Evolutionary conservation across 495 filamentous ascomycete species (phyloP).

Genomic region (Paragyromitra xinjiangensis): DNA sequence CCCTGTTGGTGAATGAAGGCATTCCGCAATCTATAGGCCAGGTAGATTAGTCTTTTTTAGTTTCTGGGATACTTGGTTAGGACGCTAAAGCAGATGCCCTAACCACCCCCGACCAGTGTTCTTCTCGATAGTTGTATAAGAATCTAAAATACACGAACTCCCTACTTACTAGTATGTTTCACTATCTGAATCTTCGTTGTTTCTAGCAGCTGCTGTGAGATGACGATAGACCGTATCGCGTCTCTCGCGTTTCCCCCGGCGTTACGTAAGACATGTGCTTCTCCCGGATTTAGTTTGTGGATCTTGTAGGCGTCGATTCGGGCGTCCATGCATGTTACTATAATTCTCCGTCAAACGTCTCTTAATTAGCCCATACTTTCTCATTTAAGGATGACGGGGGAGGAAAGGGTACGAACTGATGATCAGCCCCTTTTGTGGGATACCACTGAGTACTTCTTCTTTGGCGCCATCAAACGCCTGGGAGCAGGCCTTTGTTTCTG

Average conservation of each 20-base stretch:
- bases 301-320: slow-evolving; percentile 75
- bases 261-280: slow-evolving; percentile 86
- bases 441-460: neutral
- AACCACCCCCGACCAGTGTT: neutral
- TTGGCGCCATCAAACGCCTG: neutral
- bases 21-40: slow-evolving; percentile 72
- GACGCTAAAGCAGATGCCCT: neutral
- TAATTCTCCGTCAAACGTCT: neutral
- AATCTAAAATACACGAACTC: neutral
- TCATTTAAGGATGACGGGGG: neutral
- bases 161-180: slow-evolving; percentile 68
- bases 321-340: slow-evolving; percentile 86
- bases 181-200: slow-evolving; percentile 77
- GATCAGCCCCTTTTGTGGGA: neutral
- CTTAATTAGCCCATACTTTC: neutral
- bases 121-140: neutral
- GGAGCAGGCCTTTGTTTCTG: neutral
- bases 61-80: too few relatives aligned
- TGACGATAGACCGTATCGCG: slow-evolving; percentile 75
- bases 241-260: slow-evolving; percentile 73
- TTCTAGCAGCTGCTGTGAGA: slow-evolving; percentile 80
- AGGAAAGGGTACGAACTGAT: neutral
- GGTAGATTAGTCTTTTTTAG: too few relatives aligned
- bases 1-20: slow-evolving; percentile 69
- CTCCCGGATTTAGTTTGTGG: slow-evolving; percentile 74